Conservation (phyloP, 1,139 yeast species). For the Saccharomycopsis phalli region DNA sequence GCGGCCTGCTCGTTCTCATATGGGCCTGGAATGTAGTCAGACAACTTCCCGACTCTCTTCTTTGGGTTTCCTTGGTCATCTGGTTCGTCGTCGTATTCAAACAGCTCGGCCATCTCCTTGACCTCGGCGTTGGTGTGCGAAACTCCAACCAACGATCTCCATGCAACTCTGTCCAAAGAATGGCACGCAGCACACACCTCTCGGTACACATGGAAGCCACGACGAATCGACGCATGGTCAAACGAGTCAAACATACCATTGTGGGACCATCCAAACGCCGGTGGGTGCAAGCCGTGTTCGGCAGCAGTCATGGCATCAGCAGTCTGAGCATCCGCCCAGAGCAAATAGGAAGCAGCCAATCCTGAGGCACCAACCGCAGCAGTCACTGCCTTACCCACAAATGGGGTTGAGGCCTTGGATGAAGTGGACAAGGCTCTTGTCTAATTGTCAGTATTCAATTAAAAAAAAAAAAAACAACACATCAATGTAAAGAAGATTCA, state of each 20-base stretch:
- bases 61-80: constrained; percentile 99
- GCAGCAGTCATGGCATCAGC: constrained; percentile 98
- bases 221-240: constrained; percentile 94
- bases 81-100: constrained; percentile 98
- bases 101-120: constrained; percentile 90
- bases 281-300: constrained; percentile 97
- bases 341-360: constrained; percentile 61
- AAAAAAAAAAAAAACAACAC: not conserved
- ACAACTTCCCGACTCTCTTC: constrained; percentile 96
- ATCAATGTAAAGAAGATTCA: not conserved
- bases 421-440: constrained; percentile 10
- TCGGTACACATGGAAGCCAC: constrained; percentile 98
- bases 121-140: constrained; percentile 89
- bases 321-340: constrained; percentile 70
- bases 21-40: constrained; percentile 93
- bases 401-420: constrained; percentile 2
- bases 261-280: constrained; percentile 90
- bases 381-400: constrained; percentile 37
- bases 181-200: constrained; percentile 99
- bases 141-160: constrained; percentile 98
- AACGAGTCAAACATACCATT: constrained; percentile 85
- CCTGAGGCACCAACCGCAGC: constrained; percentile 65
- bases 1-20: constrained; percentile 98
- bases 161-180: constrained; percentile 91
- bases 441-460: not conserved